These are phyloP conservation scores for Metschnikowia lochheadii DNA, from an alignment of 805 yeast genomes.

Conservation along the genomic window DNA sequence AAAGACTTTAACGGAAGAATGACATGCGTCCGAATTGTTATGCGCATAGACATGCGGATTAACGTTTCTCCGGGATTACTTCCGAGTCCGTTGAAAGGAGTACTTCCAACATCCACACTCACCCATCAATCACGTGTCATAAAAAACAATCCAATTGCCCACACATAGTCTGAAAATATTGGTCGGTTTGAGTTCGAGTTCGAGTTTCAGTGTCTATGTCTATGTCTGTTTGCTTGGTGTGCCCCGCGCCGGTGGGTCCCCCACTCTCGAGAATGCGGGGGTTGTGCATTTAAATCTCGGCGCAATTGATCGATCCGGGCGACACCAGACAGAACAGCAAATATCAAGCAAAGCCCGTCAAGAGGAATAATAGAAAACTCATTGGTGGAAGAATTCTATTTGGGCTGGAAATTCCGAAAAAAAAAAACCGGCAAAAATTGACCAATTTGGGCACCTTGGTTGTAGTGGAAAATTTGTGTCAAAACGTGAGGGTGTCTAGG, in stretches of 20 bases:
- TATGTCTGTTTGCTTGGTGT: too few species aligned
- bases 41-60: constrained; percentile 1
- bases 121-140: too few species aligned
- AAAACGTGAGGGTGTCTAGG: not conserved
- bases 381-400: too few species aligned
- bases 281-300: constrained; percentile 1
- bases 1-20: not conserved
- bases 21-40: not conserved
- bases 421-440: not conserved
- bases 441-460: not conserved
- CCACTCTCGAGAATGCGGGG: constrained; percentile 4
- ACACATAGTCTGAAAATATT: too few species aligned
- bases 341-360: too few species aligned
- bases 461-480: not conserved
- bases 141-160: too few species aligned
- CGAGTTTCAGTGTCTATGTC: too few species aligned
- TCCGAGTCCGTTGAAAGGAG: not conserved
- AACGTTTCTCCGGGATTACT: not conserved
- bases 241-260: not conserved
- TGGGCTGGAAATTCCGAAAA: too few species aligned
- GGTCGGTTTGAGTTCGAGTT: too few species aligned
- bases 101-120: too few species aligned
- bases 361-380: too few species aligned
- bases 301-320: not conserved
- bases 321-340: too few species aligned